Evolutionary conservation across 805 yeast genomes (phyloP).

Genomic region (Suhomyces xylopsoci): DNA sequence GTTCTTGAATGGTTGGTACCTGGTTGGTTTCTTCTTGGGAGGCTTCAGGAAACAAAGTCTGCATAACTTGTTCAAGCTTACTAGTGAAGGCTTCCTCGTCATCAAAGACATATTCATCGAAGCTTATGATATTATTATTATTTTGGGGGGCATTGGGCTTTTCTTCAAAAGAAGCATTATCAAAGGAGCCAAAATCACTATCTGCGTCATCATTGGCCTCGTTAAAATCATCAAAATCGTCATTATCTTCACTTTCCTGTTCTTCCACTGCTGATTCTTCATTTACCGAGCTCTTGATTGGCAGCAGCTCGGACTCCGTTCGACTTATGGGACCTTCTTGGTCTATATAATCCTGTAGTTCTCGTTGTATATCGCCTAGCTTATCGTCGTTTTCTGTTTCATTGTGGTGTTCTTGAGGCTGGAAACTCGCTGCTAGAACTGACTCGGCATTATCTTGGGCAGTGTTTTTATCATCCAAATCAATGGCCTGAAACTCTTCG

Average conservation of each 20-base stretch:
- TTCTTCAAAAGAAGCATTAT: constrained; percentile 30
- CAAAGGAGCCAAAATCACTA: constrained; percentile 39
- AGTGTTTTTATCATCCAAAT: neutral
- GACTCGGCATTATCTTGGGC: neutral
- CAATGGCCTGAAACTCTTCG: neutral
- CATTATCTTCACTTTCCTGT: neutral
- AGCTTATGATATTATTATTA: constrained; percentile 1
- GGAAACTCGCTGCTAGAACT: neutral
- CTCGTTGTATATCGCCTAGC: neutral
- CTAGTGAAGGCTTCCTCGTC: constrained; percentile 10
- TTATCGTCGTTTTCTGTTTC: neutral
- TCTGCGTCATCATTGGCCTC: constrained; percentile 24
- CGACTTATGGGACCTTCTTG: neutral
- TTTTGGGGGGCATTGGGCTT: constrained; percentile 6
- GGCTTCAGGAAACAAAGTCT: constrained; percentile 7
- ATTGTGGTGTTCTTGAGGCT: neutral
- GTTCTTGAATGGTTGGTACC: neutral
- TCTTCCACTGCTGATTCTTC: neutral
- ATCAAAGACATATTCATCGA: constrained; percentile 12
- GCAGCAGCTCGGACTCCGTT: neutral
- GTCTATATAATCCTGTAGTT: neutral
- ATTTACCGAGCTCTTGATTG: neutral
- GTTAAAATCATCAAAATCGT: constrained; percentile 9
- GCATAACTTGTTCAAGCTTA: constrained; percentile 11
- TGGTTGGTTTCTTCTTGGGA: neutral